Evolutionary conservation across 73 alveolate genomes (phyloP), one percentile per base, ranked within the genome.

Genomic region (Paramecium sexaurelia): DNA sequence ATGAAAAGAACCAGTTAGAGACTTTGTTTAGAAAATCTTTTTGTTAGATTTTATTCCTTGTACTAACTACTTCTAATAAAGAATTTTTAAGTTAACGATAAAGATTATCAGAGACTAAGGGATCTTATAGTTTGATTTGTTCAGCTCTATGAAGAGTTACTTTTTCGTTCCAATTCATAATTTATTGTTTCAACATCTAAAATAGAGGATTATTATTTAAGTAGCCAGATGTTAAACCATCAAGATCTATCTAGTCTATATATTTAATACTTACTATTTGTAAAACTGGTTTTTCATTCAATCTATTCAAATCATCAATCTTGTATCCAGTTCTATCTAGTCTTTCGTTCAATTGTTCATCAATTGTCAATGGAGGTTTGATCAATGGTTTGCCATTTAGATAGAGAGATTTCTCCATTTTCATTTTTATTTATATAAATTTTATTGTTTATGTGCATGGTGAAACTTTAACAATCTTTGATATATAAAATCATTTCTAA

Each of bases 111-210:
- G 45, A 17, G 11, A 78, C 73, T 41, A 22, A 37, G 1, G 75
- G 55, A 41, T 78, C 13, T 32, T 13, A 2, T 41, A 78, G 15
- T 45, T 78, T 24, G 17, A 78, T 37, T 41, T 78, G 32, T 22
- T 61, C 90, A 22, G 73, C 32, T 78, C 90, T 32, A 40, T 78
- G 40, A 20, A 78, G 43, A 9, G 43, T 39, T 9, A 78, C 75
- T 20, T 43, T 78, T 78, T 78, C 90, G 24, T 78, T 78, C 90
- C 90, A 78, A 78, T 78, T 33, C 90, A 78, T 78, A 7, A 78
- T 24, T 45, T 41, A 9, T 11, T 39, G 27, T 22, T 41, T 32
- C 26, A 78, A 33, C 32, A 24, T 39, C 19, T 78, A 78, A 33
- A 41, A 78, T 78, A 78, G 1, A 2, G 69, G 75, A 43, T 78